phyloP scores from a whole-genome alignment of 176 grass and related monocot species.

The Urochloa ruziziensis region DNA sequence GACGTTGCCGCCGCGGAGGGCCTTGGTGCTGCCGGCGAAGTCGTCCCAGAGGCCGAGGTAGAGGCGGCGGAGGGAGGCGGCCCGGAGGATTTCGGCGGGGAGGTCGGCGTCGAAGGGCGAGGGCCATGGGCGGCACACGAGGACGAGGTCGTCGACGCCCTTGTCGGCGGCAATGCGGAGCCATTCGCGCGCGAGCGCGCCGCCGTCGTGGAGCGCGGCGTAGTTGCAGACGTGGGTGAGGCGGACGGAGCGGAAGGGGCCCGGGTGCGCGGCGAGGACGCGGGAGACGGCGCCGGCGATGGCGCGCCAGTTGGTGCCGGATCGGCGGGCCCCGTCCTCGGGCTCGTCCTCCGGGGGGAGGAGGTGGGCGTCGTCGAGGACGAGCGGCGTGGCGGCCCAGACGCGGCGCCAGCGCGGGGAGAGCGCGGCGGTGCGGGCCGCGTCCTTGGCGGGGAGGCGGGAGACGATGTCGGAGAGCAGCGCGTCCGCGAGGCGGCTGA shows the following conservation, averaged over 20 bases:
- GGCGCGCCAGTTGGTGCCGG: background rate
- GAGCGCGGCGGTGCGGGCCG: constrained; percentile 29
- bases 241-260: constrained; percentile 22
- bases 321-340: background rate
- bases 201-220: background rate
- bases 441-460: constrained; percentile 39
- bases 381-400: constrained; percentile 25
- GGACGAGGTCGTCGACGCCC: constrained; percentile 15
- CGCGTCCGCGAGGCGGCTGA: constrained; percentile 29
- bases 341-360: too few relatives aligned
- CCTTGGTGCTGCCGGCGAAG: constrained; percentile 26
- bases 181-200: background rate
- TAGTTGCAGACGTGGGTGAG: constrained; percentile 29
- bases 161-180: constrained; percentile 11
- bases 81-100: constrained; percentile 9
- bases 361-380: constrained; percentile 39
- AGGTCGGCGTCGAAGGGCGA: background rate
- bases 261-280: background rate
- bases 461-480: constrained; percentile 27
- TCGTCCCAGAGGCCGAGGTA: constrained; percentile 22
- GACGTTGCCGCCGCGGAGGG: background rate
- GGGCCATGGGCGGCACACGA: background rate
- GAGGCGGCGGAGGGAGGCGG: constrained; percentile 37
- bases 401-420: constrained; percentile 43
- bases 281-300: background rate